Evolutionary conservation across 805 yeast genomes (phyloP).

Genomic region (Maudiozyma serrabonitensis): DNA sequence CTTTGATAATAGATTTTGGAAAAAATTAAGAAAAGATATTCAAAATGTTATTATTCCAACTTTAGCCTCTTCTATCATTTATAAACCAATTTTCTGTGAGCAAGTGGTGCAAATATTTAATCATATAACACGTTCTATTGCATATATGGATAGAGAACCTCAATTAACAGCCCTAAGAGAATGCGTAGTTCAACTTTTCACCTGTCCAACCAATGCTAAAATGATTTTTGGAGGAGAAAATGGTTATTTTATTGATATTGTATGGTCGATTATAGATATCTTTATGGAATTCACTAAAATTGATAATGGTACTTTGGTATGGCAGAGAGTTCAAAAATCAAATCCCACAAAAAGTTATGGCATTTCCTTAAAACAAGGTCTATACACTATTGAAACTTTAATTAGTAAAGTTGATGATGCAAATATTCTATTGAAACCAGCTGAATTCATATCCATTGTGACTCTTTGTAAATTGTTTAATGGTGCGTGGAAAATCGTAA

Average conservation of each 20-base stretch:
- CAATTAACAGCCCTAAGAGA: slow-evolving; percentile 66
- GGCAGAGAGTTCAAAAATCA: slow-evolving; percentile 28
- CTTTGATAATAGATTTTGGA: slow-evolving; percentile 52
- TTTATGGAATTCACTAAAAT: slow-evolving; percentile 35
- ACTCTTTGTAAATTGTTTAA: slow-evolving; percentile 46
- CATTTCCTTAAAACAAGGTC: slow-evolving; percentile 28
- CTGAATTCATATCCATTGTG: slow-evolving; percentile 34
- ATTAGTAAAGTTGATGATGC: slow-evolving; percentile 28
- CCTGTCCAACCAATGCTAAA: slow-evolving; percentile 75
- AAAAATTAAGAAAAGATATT: slow-evolving; percentile 38
- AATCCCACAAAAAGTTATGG: slow-evolving; percentile 29
- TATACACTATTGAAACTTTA: slow-evolving; percentile 29
- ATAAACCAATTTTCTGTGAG: slow-evolving; percentile 39
- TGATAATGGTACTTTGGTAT: slow-evolving; percentile 29
- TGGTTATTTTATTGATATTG: slow-evolving; percentile 34
- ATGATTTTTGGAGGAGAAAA: slow-evolving; percentile 30
- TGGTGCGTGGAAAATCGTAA: slow-evolving; percentile 43
- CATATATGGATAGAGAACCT: slow-evolving; percentile 77
- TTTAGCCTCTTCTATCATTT: slow-evolving; percentile 39
- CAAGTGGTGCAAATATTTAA: slow-evolving; percentile 51
- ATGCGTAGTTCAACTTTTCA: slow-evolving; percentile 76
- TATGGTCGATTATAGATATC: slow-evolving; percentile 38
- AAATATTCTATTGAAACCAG: slow-evolving; percentile 27
- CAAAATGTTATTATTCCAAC: slow-evolving; percentile 45
- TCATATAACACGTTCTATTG: slow-evolving; percentile 37